Evolutionary conservation across 2,329 filamentous ascomycete genomes (phyloP), one percentile per base, ranked within the genome.

Genomic region (Ampelomyces quisqualis): DNA sequence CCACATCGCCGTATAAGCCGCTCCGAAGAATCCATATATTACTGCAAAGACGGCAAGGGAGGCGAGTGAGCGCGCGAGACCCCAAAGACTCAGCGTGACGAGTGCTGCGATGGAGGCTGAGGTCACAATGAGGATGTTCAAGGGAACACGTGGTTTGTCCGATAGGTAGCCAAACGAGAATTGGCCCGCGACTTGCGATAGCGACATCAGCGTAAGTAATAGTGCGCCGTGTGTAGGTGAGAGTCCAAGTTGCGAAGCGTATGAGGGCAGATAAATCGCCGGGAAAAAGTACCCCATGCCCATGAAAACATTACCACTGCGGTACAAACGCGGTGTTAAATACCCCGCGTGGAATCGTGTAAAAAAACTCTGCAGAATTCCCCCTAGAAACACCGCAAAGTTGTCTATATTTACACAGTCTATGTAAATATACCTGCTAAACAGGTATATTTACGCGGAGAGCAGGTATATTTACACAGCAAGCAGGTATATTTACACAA

Each of bases 211-310:
- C 3, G 62, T 52, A 8, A 72, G 47, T 1, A 62, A 48, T 4
- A 70, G 38, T 4, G 66, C 52, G 9, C 62, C 57, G 7, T 62
- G 47, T 2, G 53, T 40, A 4, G 55, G 20, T 3, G 42, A 30
- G 10, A 64, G 48, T 1, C 57, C 47, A 4, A 50, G 26, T 2
- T 34, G 7, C 2, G 54, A 35, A 3, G 68, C 65, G 36, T 63
- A 68, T 1, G 64, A 51, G 5, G 70, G 67, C 20, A 73, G 51
- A 43, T 65, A 72, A 2, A 70, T 47, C 1, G 51, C 40, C 2
- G 70, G 70, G 13, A 72, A 50, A 55, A 70, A 71, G 47, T 60
- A 70, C 2, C 68, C 69, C 9, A 70, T 41, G 4, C 61, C 63
- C 48, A 69, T 62, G 5, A 64, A 35, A 6, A 68, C 46, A 34